These are phyloP conservation scores for Tricholoma terreum DNA, from an alignment of 768 basidiomycete species.

Conservation along the genomic window DNA sequence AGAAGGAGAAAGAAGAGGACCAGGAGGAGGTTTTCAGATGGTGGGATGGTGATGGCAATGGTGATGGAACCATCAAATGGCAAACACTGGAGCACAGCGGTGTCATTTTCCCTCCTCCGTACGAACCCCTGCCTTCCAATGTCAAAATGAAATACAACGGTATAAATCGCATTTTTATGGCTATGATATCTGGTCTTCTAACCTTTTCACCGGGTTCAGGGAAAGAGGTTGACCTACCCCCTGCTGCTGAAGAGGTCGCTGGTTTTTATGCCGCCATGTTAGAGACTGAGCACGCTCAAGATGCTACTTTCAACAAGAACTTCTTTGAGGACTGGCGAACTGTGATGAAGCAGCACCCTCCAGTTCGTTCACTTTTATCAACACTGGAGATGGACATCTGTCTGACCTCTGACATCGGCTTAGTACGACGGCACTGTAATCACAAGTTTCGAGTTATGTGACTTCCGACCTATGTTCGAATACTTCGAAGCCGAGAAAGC, in stretches of 20 bases:
- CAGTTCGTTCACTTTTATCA: constrained; percentile 50
- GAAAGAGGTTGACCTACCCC: constrained; percentile 72
- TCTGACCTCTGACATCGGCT: constrained; percentile 9
- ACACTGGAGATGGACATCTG: background rate
- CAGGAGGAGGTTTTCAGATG: constrained; percentile 75
- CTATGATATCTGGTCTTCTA: constrained; percentile 6
- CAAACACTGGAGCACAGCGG: constrained; percentile 92
- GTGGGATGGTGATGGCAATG: constrained; percentile 81
- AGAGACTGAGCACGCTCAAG: constrained; percentile 89
- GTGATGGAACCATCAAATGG: constrained; percentile 86
- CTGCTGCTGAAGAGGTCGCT: constrained; percentile 92
- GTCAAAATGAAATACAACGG: constrained; percentile 97
- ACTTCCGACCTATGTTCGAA: constrained; percentile 93
- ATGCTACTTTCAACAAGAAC: constrained; percentile 86
- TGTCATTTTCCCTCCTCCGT: constrained; percentile 94
- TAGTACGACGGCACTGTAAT: constrained; percentile 77
- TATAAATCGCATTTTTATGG: constrained; percentile 31
- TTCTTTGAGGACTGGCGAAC: constrained; percentile 91
- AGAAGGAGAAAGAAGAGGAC: constrained; percentile 63
- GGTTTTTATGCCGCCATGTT: constrained; percentile 93
- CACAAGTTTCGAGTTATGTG: constrained; percentile 73
- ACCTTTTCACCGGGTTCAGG: constrained; percentile 42
- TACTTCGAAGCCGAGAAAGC: constrained; percentile 90
- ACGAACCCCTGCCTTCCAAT: constrained; percentile 74
- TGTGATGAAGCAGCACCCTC: constrained; percentile 76